Base-by-base conservation (phyloP, 768 basidiomycete species). In the Punctularia strigosozonata region DNA sequence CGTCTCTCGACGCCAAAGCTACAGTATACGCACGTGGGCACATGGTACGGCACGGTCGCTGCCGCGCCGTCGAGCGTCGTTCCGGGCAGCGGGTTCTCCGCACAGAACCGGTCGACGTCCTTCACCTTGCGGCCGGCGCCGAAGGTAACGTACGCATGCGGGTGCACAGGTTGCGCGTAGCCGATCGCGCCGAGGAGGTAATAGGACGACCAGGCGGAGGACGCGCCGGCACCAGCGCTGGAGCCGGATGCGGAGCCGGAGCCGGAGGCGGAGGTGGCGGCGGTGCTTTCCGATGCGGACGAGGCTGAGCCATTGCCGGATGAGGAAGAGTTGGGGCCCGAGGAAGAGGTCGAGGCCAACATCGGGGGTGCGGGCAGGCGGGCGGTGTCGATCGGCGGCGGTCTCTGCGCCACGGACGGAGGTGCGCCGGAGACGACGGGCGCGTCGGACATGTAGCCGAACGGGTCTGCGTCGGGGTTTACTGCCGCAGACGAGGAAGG, bases 91-190 rank as follows among this genome's bases (percentile, higher is more conserved):
- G 75, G 79, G 49, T 84, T 63, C 31, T 66, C 66, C 0, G 85
- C 77, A 0, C 80, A 85, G 53, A 68, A 85, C 12, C 68, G 66
- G 50, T 94, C 90, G 31, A 94, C 66, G 43, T 88, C 77, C 53
- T 88, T 89, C 56, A 91, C 87, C 21, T 73, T 65, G 64, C 77
- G 77, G 2, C 90, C 90, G 4, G 89, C 79, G 17, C 88, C 88
- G 48, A 92, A 87, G 1, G 88, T 84, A 7, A 91, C 78, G 53
- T 75, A 90, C 25, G 81, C 83, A 39, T 82, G 73, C 2, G 77
- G 58, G 52, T 87, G 65, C 24, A 80, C 64, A 21, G 84, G 75
- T 36, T 69, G 68, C 4, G 71, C 67, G 43, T 71, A 56, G 26
- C 62, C 60, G 31, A 63, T 53, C 44, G 60, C 22, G 41, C 51